Percentiles rank a stretch among this genome's conserved stretches.
These are phyloP conservation scores for Lotmaria passim DNA, from an alignment of 208 protist genomes.

Conservation along the genomic window DNA sequence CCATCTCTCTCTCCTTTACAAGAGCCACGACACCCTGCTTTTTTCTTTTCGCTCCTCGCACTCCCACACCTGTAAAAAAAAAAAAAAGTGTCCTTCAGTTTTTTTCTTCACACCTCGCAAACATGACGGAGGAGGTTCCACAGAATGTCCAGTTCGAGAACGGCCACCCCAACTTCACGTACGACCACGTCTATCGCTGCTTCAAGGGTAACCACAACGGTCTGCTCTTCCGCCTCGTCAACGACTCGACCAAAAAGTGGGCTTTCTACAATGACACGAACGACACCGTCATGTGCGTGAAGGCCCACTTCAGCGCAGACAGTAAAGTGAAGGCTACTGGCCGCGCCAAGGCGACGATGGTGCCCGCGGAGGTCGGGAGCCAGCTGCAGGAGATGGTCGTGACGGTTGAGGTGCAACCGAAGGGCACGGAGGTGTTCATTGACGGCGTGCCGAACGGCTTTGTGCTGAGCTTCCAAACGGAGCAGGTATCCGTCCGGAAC, in stretches of 20 bases:
- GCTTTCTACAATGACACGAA: constrained; percentile 74
- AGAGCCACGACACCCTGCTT: not conserved
- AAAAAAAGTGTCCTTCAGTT: not conserved
- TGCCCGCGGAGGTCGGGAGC: constrained; percentile 5
- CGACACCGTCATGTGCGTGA: constrained; percentile 41
- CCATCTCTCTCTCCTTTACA: not conserved
- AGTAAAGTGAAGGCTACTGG: constrained; percentile 33
- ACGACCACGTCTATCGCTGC: constrained; percentile 60
- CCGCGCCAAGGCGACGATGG: constrained; percentile 24
- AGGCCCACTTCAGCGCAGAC: constrained; percentile 31
- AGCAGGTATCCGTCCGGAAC: constrained; percentile 29
- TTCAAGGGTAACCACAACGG: constrained; percentile 50
- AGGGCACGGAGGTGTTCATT: constrained; percentile 59
- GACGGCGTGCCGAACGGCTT: constrained; percentile 45
- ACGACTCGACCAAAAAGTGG: constrained; percentile 42
- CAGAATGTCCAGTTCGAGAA: constrained; percentile 30
- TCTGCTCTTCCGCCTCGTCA: constrained; percentile 58
- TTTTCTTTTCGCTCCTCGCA: no score
- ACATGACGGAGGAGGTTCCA: constrained; percentile 33
- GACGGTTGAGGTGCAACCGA: constrained; percentile 50
- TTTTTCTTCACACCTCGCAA: constrained; percentile 5
- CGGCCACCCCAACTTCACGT: constrained; percentile 29
- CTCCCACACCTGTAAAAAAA: not conserved
- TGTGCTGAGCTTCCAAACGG: constrained; percentile 48
- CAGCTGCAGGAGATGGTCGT: constrained; percentile 30